phyloP scores from a whole-genome alignment of 2,329 filamentous ascomycete species.

The Stagonosporopsis rhizophila region DNA sequence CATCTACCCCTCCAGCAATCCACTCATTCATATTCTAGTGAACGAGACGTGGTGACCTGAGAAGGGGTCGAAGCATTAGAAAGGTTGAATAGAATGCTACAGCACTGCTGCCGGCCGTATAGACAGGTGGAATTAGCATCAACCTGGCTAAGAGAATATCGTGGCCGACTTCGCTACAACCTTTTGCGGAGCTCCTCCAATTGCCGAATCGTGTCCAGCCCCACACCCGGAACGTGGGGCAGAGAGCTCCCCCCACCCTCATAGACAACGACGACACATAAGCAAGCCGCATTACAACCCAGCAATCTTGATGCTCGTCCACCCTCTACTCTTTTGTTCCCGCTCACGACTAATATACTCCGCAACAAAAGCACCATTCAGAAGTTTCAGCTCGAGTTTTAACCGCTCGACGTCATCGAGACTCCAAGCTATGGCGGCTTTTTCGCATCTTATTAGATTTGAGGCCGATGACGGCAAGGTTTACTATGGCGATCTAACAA shows the following conservation, averaged over 20 bases:
- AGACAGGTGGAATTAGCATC: no score
- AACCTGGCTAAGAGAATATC: background rate
- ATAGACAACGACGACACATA: constrained; percentile 3
- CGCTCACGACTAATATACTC: background rate
- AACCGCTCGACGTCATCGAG: constrained; percentile 5
- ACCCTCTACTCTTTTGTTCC: background rate
- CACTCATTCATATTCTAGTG: no score
- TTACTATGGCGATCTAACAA: constrained; percentile 42
- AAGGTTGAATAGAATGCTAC: no score
- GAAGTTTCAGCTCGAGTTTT: background rate
- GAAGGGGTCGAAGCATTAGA: no score
- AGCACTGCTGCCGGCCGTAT: no score
- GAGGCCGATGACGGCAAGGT: constrained; percentile 38
- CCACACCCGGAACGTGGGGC: constrained; percentile 14
- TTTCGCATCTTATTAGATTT: constrained; percentile 47
- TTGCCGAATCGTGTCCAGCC: constrained; percentile 1
- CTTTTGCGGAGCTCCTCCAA: constrained; percentile 4
- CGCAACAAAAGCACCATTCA: background rate
- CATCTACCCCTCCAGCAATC: no score
- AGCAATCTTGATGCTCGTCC: constrained; percentile 6
- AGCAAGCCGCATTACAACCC: background rate
- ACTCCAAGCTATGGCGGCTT: constrained; percentile 28
- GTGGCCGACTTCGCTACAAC: background rate
- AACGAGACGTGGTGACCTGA: no score
- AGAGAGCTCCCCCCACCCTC: constrained; percentile 13